These are phyloP conservation scores for Discostella stelligeroides DNA, from an alignment of 108 stramenopile species.

Conservation along the genomic window DNA sequence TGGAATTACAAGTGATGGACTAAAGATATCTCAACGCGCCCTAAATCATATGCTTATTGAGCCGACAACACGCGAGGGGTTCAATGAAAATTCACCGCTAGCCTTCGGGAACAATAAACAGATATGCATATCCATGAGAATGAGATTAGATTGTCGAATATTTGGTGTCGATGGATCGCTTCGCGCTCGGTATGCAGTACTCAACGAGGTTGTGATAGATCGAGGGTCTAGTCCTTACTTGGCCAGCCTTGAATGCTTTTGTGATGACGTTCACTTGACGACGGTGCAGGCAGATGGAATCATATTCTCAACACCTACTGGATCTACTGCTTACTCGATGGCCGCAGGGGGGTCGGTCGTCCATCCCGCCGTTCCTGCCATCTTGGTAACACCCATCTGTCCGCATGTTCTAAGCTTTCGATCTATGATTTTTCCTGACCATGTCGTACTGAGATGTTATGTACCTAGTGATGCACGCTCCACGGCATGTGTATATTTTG, in stretches of 20 bases:
- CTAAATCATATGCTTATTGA: conserved; percentile 40
- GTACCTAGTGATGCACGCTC: conserved; percentile 89
- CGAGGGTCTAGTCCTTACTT: conserved; percentile 91
- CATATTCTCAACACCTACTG: conserved; percentile 95
- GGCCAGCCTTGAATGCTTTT: conserved; percentile 89
- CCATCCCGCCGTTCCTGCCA: conserved; percentile 94
- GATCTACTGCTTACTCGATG: conserved; percentile 96
- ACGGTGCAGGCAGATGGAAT: conserved; percentile 97
- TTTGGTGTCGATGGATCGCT: conserved; percentile 70
- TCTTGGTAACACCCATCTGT: conserved; percentile 96
- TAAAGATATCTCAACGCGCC: conserved; percentile 24
- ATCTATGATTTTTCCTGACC: conserved; percentile 96
- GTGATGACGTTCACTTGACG: conserved; percentile 91
- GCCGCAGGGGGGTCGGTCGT: conserved; percentile 97
- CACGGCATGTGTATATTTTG: conserved; percentile 92
- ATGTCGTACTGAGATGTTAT: conserved; percentile 79
- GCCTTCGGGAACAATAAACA: conserved; percentile 68
- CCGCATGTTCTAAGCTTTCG: conserved; percentile 96
- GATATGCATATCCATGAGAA: conserved; percentile 88
- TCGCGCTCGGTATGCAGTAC: conserved; percentile 74
- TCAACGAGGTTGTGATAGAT: conserved; percentile 97
- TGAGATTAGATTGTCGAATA: conserved; percentile 89
- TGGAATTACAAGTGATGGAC: conserved; percentile 3
- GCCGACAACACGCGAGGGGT: conserved; percentile 32
- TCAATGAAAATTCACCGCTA: conserved; percentile 39